Base-by-base conservation (phyloP, 1,139 yeast genomes). In the Candida freyschussii region DNA sequence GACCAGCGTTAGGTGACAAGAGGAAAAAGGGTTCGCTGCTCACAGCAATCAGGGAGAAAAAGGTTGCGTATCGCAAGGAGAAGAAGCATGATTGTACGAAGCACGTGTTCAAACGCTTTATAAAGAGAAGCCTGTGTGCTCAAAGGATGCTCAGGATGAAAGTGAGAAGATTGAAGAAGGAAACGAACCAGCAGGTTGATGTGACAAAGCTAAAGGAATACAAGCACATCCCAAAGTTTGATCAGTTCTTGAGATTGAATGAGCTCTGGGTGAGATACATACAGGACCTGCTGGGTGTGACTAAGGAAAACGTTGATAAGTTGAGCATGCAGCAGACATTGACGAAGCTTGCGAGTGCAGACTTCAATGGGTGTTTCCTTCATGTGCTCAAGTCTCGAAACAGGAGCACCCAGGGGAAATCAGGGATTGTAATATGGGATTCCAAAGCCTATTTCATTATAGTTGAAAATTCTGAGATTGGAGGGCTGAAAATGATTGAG, bases 391-490 rank as follows among this genome's bases (percentile, higher is more conserved):
- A 75, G 28, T 69, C 87, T 10, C 59, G 63, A 13, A 83, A 83
- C 48, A 63, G 68, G 2, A 69, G 75, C 30, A 52, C 75, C 34
- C 69, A 79, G 6, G 95, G 95, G 0, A 48, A 71, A 13, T 48
- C 67, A 25, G 98, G 98, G 0, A 82, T 89, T 6, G 86, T 89
- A 2, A 63, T 86, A 1, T 84, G 94, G 81, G 98, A 91, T 53
- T 75, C 91, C 7, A 89, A 84, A 53, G 75, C 80, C 47, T 72
- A 75, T 35, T 82, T 86, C 50, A 72, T 86, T 4, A 48, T 89
- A 30, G 76, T 81, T 18, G 69, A 74, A 29, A 45, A 59, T 6
- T 55, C 60, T 11, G 62, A 63, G 34, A 48, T 57, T 29, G 62
- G 72, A 1, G 76, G 78, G 8, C 42, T 80, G 19, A 66, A 71